Conservation (phyloP, 176 grass and related monocot species). For the Oryza punctata region DNA sequence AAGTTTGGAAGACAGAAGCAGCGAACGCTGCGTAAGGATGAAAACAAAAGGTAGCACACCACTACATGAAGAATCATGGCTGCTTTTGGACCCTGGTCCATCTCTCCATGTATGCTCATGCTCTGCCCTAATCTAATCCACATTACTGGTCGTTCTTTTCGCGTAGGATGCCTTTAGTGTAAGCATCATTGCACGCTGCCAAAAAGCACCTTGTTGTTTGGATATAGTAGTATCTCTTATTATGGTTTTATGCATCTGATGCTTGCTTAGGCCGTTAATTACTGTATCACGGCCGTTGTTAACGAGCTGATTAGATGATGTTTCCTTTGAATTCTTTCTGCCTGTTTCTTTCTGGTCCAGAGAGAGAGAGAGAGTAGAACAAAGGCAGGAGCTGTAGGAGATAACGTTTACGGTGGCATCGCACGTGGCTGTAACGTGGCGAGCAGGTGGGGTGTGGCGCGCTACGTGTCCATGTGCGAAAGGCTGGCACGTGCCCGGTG, state of each 20-base stretch:
- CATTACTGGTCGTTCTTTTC: conserved; percentile 13
- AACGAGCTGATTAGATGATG: not conserved
- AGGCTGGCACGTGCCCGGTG: conserved; percentile 40
- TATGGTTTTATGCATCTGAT: not conserved
- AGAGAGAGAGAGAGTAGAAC: not conserved
- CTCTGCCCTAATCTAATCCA: conserved; percentile 4
- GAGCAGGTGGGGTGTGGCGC: not conserved
- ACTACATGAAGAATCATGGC: conserved; percentile 15
- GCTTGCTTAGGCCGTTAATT: not conserved
- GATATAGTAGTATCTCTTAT: not conserved
- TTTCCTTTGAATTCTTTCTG: not conserved
- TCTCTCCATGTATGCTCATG: not conserved
- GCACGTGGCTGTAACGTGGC: conserved; percentile 55
- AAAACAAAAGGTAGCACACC: not conserved
- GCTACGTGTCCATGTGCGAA: conserved; percentile 32
- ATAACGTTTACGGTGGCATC: not conserved
- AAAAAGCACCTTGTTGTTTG: conserved; percentile 33
- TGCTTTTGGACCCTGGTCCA: conserved; percentile 32
- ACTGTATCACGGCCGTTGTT: conserved; percentile 20
- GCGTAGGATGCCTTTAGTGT: not conserved
- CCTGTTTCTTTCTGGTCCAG: not conserved
- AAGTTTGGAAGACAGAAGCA: no score
- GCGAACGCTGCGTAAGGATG: no score
- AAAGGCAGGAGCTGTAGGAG: not conserved
- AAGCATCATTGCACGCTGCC: conserved; percentile 30